These are phyloP conservation scores for Alternaria triticimaculans DNA, from an alignment of 2,329 filamentous ascomycete genomes.

Conservation along the genomic window DNA sequence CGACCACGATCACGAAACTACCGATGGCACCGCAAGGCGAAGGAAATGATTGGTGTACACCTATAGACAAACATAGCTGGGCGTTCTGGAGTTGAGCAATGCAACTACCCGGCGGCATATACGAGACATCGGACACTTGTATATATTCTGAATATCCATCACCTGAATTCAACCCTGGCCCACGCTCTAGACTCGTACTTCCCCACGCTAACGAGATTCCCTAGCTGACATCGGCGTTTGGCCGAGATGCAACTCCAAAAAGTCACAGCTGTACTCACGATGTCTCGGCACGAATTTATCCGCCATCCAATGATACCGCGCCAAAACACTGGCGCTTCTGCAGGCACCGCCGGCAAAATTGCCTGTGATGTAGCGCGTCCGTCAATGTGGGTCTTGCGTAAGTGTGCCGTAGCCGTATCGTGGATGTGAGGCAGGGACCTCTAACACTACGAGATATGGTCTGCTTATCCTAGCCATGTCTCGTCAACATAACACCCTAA, in stretches of 20 bases:
- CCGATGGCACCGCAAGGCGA: slow-evolving; percentile 26
- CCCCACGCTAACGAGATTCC: background rate
- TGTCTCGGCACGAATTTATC: slow-evolving; percentile 26
- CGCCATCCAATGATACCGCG: slow-evolving; percentile 27
- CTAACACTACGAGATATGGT: slow-evolving; percentile 24
- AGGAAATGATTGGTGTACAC: slow-evolving; percentile 29
- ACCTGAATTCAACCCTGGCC: background rate
- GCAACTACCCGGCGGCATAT: slow-evolving; percentile 25
- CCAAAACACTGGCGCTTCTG: slow-evolving; percentile 15
- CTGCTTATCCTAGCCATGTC: slow-evolving; percentile 20
- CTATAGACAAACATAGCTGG: slow-evolving; percentile 26
- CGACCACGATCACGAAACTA: slow-evolving; percentile 29
- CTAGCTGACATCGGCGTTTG: slow-evolving; percentile 5
- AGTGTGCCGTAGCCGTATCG: slow-evolving; percentile 18
- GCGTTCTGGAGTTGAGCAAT: slow-evolving; percentile 32
- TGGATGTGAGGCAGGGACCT: slow-evolving; percentile 18
- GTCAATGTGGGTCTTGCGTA: slow-evolving; percentile 26
- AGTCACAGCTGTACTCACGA: slow-evolving; percentile 1
- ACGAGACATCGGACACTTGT: slow-evolving; percentile 5
- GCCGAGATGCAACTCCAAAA: slow-evolving; percentile 6
- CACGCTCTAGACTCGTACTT: slow-evolving; percentile 2
- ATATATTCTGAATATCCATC: slow-evolving; percentile 2
- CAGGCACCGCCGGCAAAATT: slow-evolving; percentile 44
- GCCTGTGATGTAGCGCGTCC: slow-evolving; percentile 23
- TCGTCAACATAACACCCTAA: background rate